Evolutionary conservation across 78 protist genomes (phyloP), one percentile per base, ranked within the genome.

Genomic region (Guillardia theta): DNA sequence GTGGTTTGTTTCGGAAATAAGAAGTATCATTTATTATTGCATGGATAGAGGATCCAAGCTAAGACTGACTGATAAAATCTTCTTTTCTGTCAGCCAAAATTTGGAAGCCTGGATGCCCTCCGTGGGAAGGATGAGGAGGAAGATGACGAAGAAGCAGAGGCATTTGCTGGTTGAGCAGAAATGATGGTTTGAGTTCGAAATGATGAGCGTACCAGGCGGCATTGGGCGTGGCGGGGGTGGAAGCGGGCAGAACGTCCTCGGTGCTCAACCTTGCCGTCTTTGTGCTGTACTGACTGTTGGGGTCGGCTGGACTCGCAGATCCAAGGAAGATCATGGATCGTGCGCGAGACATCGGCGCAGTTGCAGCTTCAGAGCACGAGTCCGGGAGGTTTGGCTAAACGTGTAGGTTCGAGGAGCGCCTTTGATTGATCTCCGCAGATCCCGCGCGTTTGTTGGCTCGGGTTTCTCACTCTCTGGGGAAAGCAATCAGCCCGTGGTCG

Each of bases 361-460:
- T 78, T 6, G 39, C 90, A n/a, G 90, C 90, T 9, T 78, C 90
- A 8, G 50, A 78, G 90, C 90, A 78, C 39, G 90, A 78, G 18
- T 30, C 24, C 10, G 24, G 50, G 41, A 37, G 87, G 87, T 36
- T 70, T 37, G 44, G n/a, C n/a, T n/a, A 70, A 1, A 10, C 87
- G 3, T 4, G 9, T 70, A 15, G 39, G 10, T 36, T 4, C 87
- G 44, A 37, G 10, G 41, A 70, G n/a, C n/a, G n/a, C 87, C 33
- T 24, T 27, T 43, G 41, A 27, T 3, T 1, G 22, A 15, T 21
- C 44, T 70, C 8, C 1, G 41, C 87, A 70, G 90, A 19, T 24
- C 37, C 39, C 18, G 90, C n/a, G 90, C 90, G 6, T 78, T 78
- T 43, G 30, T 78, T 37, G 90, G 90, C 0, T 37, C 90, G 0